Percentiles rank a stretch among this genome's conserved stretches.
phyloP scores from a whole-genome alignment of 306 rosid genomes.

The Prunus salicina region DNA sequence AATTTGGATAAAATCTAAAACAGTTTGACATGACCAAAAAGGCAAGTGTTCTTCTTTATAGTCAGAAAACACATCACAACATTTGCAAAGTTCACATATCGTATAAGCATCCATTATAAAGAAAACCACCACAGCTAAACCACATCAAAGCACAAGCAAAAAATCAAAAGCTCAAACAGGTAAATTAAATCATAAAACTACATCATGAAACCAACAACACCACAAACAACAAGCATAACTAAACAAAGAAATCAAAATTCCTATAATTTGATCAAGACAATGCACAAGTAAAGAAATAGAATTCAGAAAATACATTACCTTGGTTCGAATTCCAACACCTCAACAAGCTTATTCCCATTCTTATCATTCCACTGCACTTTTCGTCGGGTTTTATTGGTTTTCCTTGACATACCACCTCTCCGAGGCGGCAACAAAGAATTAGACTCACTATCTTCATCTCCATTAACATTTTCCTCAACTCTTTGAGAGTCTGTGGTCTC shows the following conservation, averaged over 20 bases:
- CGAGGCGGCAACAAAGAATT: slow-evolving; percentile 70
- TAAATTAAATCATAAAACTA: background rate
- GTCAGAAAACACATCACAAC: background rate
- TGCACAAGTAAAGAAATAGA: background rate
- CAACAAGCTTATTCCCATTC: slow-evolving; percentile 83
- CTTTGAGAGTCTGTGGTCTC: slow-evolving; percentile 34
- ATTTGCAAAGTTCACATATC: background rate
- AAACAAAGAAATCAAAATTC: background rate
- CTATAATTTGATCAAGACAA: slow-evolving; percentile 1
- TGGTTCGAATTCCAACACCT: slow-evolving; percentile 82
- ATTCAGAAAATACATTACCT: slow-evolving; percentile 47
- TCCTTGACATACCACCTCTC: slow-evolving; percentile 71
- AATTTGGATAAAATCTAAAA: background rate
- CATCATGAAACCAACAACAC: background rate
- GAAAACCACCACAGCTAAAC: background rate
- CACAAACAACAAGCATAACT: background rate
- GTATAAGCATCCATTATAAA: background rate
- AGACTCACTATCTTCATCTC: slow-evolving; percentile 74
- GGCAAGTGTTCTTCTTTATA: background rate
- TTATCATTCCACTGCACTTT: slow-evolving; percentile 97
- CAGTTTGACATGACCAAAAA: background rate
- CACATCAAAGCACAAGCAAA: background rate
- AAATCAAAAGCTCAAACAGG: background rate
- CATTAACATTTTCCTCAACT: slow-evolving; percentile 55
- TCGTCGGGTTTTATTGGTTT: slow-evolving; percentile 44